Base-by-base conservation (phyloP, 805 yeast species). In the Barnettozyma californica region DNA sequence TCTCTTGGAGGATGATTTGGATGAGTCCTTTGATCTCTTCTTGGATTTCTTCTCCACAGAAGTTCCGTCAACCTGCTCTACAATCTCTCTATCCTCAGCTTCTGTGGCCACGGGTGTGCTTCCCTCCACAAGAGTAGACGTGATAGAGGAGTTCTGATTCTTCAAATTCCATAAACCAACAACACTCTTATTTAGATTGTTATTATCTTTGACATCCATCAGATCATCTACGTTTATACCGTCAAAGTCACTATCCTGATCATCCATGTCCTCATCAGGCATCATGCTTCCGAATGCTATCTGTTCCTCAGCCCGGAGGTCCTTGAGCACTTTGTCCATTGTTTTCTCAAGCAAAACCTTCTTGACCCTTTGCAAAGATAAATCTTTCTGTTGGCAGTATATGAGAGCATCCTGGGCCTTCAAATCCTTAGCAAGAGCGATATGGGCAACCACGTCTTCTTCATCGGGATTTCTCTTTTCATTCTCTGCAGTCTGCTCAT, bases 151-250 rank as follows among this genome's bases (percentile, higher is more conserved):
- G 13, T 58, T 53, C 23, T n/a, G 40, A 25, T 27, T 45, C 55
- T 62, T 63, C 13, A 65, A 55, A 31, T 69, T 74, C 97, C 97
- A 91, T 43, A 81, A 64, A 18, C 80, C 74, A 0, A 86, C 86
- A 2, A 91, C 84, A 19, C 84, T 78, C 59, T 83, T 87, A 64
- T 92, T 92, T 68, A 89, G 75, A 4, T 76, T 69, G 57, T 91
- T 91, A 3, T 73, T 62, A 48, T 87, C 87, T 43, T 69, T 70
- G 5, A 77, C 88, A 3, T 77, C 80, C 87, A 87, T 80, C 48
- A 88, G 55, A 21, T 78, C 78, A 18, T 71, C 70, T 9, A 65
- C 71, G 23, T 69, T 55, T 2, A 55, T 54, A 18, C 57, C 64
- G 10, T 61, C 62, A 33, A 65, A 64, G 38, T 76, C 80, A 41